These are phyloP conservation scores for Talaromyces nanjingensis DNA, from an alignment of 495 filamentous ascomycete genomes.

Conservation along the genomic window DNA sequence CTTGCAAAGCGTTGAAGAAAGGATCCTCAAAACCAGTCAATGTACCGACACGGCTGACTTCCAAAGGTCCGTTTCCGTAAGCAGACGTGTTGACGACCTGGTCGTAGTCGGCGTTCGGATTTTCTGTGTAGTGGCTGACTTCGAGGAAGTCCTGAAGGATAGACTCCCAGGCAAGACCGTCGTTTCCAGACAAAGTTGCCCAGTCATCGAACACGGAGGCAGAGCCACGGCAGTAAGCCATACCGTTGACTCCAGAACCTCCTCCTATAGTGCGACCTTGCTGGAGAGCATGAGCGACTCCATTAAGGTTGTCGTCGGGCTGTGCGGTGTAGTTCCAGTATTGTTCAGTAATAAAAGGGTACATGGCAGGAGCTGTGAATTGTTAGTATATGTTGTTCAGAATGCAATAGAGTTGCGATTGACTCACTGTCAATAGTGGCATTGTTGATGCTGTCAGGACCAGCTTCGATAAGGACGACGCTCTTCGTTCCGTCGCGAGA, in stretches of 20 bases:
- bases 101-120: too few species aligned
- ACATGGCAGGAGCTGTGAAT: background rate
- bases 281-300: background rate
- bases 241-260: too few species aligned
- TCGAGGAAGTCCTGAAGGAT: too few species aligned
- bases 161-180: too few species aligned
- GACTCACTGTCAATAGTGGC: background rate
- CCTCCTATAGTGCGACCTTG: too few species aligned
- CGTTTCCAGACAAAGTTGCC: too few species aligned
- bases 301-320: constrained; percentile 9
- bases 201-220: too few species aligned
- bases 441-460: constrained; percentile 4
- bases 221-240: too few species aligned
- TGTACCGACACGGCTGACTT: too few species aligned
- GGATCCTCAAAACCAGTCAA: background rate
- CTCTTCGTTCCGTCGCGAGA: constrained; percentile 8
- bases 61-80: too few species aligned
- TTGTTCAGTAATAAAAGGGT: constrained; percentile 1
- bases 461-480: constrained; percentile 11
- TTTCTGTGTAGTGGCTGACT: too few species aligned
- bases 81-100: too few species aligned
- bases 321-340: constrained; percentile 6
- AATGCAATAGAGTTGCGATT: background rate
- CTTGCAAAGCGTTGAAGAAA: background rate
- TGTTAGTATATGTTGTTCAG: background rate